Evolutionary conservation across 2,329 filamentous ascomycete species (phyloP).

Genomic region (Lachnellula suecica): DNA sequence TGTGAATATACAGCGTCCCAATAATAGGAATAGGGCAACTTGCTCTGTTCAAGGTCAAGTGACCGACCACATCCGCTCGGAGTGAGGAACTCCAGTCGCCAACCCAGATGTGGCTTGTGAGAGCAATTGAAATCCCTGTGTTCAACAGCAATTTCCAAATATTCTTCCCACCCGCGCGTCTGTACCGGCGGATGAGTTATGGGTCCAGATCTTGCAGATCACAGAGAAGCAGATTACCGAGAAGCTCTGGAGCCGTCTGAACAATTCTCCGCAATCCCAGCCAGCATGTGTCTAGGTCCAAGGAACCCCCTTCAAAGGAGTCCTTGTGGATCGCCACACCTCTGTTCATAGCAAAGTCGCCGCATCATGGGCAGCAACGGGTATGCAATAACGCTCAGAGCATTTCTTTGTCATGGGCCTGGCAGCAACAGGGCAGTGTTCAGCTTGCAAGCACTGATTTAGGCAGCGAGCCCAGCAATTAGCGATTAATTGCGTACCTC

Average conservation of each 20-base stretch:
- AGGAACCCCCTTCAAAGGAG: neutral
- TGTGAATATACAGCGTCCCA: too few relatives aligned
- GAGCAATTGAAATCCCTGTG: neutral
- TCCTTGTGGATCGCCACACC: neutral
- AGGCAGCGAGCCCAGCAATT: too few relatives aligned
- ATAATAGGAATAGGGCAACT: too few relatives aligned
- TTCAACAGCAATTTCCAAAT: neutral
- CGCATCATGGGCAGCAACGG: neutral
- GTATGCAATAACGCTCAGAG: too few relatives aligned
- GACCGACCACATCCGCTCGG: too few relatives aligned
- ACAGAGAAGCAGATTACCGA: slow-evolving; percentile 1
- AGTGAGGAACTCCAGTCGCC: too few relatives aligned
- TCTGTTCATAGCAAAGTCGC: neutral
- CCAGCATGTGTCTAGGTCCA: neutral
- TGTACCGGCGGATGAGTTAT: neutral
- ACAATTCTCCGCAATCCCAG: slow-evolving; percentile 1
- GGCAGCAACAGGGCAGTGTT: too few relatives aligned
- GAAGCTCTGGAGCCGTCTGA: neutral
- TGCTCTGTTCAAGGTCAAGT: too few relatives aligned
- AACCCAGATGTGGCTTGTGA: too few relatives aligned
- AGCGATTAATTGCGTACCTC: too few relatives aligned
- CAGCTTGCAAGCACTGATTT: too few relatives aligned
- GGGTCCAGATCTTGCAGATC: slow-evolving; percentile 1
- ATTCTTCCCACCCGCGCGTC: neutral
- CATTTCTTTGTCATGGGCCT: too few relatives aligned